These are phyloP conservation scores for Pinus taeda DNA, from an alignment of 75 land plant species.

Conservation along the genomic window DNA sequence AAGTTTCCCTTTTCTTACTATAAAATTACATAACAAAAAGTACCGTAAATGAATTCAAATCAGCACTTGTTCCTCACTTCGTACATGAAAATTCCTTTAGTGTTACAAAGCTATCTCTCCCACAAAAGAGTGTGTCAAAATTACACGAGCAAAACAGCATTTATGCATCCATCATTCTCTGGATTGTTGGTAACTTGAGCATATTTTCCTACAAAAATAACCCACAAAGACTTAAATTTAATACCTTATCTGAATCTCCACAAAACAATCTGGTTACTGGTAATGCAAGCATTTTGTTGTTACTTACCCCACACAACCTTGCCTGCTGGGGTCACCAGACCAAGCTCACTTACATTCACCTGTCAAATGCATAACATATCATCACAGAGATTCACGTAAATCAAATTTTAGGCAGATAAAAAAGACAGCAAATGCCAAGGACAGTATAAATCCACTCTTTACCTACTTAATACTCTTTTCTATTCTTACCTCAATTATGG, in stretches of 20 bases:
- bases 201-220: slow-evolving; percentile 58
- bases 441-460: no score
- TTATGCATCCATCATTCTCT: slow-evolving; percentile 90
- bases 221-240: neutral
- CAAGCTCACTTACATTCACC: slow-evolving; percentile 98
- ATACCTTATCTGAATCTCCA: slow-evolving; percentile 3
- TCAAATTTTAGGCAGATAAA: neutral
- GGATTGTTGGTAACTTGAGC: slow-evolving; percentile 90
- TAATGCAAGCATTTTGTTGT: neutral
- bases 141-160: slow-evolving; percentile 77
- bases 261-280: neutral
- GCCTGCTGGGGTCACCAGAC: slow-evolving; percentile 97
- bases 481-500: slow-evolving; percentile 85
- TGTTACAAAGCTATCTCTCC: neutral
- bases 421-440: neutral
- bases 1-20: neutral
- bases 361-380: slow-evolving; percentile 13
- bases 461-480: neutral
- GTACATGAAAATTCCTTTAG: neutral
- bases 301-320: slow-evolving; percentile 97
- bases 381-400: neutral
- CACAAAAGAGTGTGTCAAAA: neutral
- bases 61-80: neutral
- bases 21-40: neutral
- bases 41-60: neutral